Evolutionary conservation across 2,329 filamentous ascomycete species (phyloP).

Genomic region (Coniochaeta hoffmannii): DNA sequence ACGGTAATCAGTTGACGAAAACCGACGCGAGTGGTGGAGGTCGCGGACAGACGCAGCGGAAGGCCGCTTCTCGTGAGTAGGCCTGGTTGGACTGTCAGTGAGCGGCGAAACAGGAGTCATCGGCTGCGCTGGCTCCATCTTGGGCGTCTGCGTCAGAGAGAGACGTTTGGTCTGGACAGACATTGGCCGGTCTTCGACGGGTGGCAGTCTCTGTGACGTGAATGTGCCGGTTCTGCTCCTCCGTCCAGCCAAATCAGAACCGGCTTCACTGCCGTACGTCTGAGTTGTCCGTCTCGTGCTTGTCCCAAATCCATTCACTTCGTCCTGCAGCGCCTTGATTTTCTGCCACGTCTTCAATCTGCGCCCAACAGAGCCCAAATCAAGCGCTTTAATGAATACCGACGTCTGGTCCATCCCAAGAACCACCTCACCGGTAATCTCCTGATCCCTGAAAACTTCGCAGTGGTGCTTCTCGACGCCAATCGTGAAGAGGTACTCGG

Average conservation of each 20-base stretch:
- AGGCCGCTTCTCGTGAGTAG: conserved; percentile 50
- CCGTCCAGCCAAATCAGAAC: conserved; percentile 44
- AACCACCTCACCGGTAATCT: conserved; percentile 89
- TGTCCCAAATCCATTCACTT: conserved; percentile 53
- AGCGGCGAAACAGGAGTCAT: conserved; percentile 31
- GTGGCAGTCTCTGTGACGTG: conserved; percentile 37
- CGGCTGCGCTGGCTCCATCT: conserved; percentile 33
- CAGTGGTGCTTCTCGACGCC: conserved; percentile 88
- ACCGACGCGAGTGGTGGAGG: conserved; percentile 75
- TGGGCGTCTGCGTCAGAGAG: conserved; percentile 43
- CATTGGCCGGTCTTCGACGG: conserved; percentile 34
- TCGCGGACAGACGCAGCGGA: conserved; percentile 79
- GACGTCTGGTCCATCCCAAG: conserved; percentile 94
- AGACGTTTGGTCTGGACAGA: conserved; percentile 40
- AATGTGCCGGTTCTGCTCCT: conserved; percentile 52
- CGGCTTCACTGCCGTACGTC: conserved; percentile 51
- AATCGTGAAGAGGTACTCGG: conserved; percentile 77
- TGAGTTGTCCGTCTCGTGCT: conserved; percentile 44
- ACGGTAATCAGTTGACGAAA: conserved; percentile 77
- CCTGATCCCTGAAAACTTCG: conserved; percentile 89
- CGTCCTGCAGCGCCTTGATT: conserved; percentile 84
- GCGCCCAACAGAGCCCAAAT: conserved; percentile 83
- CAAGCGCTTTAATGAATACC: conserved; percentile 90
- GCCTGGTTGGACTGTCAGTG: conserved; percentile 39
- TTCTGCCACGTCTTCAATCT: conserved; percentile 95